Evolutionary conservation across 345 rosid species (phyloP), one percentile per base, ranked within the genome.

Genomic region (Aquilaria malaccensis): DNA sequence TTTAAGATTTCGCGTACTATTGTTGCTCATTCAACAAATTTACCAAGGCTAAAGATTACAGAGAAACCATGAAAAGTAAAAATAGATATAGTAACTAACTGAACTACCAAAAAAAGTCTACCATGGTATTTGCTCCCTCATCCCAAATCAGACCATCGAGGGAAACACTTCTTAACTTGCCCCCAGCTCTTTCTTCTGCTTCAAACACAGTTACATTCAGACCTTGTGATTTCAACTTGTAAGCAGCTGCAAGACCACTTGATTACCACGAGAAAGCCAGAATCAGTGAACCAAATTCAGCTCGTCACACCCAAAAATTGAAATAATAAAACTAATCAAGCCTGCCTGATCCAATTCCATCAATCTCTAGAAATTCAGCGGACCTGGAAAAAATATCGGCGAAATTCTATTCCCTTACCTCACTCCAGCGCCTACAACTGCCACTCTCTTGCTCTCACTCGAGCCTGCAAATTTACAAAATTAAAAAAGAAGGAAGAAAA

Each of bases 71-170:
- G 43, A 15, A 52, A 30, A 59, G 29, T 47, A 30, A 9, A 29
- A 6, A 33, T 31, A 58, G 14, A 2, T 13, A 49, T 53, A 5
- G 13, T 37, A 37, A 37, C 43, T 37, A 37, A 37, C 5, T 5
- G 43, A 37, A 37, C 43, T 37, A 37, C 43, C 43, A 0, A 37
- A 52, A 33, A 2, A 65, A 30, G 43, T 30, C 0, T 65, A 93
- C 96, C 97, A 93, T 89, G 1, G 98, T 89, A 77, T 89, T 93
- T 13, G 98, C 97, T 72, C 98, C 98, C 70, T 89, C 88, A 6
- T 93, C 98, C 98, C 97, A 93, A 67, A 85, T 56, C 50, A 93
- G 78, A 56, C 79, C 97, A 45, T 74, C 69, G 51, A 41, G 75
- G 7, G 74, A 76, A 65, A 84, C 80, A 75, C 94, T 89, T 67